Percentiles rank a stretch among this genome's conserved stretches.
phyloP scores from a whole-genome alignment of 2,329 filamentous ascomycete species.

The Talaromyces sp. region DNA sequence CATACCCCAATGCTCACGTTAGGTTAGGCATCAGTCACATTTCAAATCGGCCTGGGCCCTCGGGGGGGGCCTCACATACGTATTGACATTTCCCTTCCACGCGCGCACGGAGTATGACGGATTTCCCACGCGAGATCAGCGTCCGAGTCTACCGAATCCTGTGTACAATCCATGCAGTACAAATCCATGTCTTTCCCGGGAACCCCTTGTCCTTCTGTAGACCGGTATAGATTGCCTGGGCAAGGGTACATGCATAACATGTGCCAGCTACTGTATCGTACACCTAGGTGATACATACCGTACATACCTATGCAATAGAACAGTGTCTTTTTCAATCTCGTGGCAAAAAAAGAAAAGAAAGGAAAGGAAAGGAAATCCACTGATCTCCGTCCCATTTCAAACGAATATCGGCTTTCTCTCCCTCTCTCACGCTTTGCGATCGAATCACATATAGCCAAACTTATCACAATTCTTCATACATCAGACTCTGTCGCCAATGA shows the following conservation, averaged over 20 bases:
- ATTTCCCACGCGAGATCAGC: neutral
- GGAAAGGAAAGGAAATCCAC: no score
- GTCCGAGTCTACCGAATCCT: neutral
- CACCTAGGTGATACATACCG: neutral
- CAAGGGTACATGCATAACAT: neutral
- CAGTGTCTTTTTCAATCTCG: neutral
- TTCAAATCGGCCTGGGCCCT: neutral
- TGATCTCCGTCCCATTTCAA: neutral
- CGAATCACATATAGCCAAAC: neutral
- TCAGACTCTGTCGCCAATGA: neutral
- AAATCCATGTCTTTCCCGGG: neutral
- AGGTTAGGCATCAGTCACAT: neutral
- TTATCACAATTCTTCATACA: no score
- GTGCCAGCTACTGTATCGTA: neutral
- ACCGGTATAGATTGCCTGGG: neutral
- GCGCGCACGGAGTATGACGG: neutral
- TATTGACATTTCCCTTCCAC: no score
- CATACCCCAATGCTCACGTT: neutral
- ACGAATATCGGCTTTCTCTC: neutral
- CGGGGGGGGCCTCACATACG: neutral
- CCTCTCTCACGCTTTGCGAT: neutral
- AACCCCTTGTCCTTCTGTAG: neutral
- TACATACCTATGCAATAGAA: neutral
- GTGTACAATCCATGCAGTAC: neutral
- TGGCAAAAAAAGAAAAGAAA: neutral